A percentile compares a stretch with the other conserved stretches of the same genome.
phyloP scores from a whole-genome alignment of 23 red algal genomes.

The Pyropia yezoensis region DNA sequence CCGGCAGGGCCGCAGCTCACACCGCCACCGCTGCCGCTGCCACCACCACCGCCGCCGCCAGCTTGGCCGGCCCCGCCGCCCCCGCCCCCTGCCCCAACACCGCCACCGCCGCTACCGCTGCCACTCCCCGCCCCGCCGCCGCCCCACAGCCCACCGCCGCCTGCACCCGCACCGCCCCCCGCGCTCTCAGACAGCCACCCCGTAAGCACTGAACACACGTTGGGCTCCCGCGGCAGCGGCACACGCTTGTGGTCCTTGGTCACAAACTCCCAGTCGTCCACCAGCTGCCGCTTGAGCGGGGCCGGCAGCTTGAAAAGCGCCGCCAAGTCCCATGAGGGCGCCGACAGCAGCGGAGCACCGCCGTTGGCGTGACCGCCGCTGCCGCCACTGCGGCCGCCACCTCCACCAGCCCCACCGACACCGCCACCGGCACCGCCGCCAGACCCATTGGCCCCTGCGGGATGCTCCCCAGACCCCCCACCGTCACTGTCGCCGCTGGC shows the following conservation, averaged over 20 bases:
- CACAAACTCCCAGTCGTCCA: constrained; percentile 94
- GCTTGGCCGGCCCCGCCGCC: too few relatives aligned
- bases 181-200: constrained; percentile 39
- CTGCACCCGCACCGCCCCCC: constrained; percentile 4
- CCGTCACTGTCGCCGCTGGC: constrained; percentile 10
- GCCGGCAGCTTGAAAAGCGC: constrained; percentile 63
- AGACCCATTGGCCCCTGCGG: constrained; percentile 6
- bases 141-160: too few relatives aligned
- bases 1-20: not conserved
- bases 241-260: constrained; percentile 57
- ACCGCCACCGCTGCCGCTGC: too few relatives aligned
- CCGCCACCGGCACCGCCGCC: not conserved
- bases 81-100: too few relatives aligned
- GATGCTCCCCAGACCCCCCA: constrained; percentile 1
- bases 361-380: not conserved
- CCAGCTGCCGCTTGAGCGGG: constrained; percentile 51
- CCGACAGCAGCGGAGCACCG: not conserved
- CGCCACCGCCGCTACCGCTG: not conserved
- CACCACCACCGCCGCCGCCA: too few relatives aligned
- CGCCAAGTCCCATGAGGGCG: constrained; percentile 2
- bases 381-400: not conserved
- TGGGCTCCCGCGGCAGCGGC: constrained; percentile 59
- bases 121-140: too few relatives aligned
- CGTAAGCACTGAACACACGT: constrained; percentile 50
- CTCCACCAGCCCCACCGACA: not conserved